These are phyloP conservation scores for Kondoa malvinella DNA, from an alignment of 768 basidiomycete genomes.

Conservation along the genomic window DNA sequence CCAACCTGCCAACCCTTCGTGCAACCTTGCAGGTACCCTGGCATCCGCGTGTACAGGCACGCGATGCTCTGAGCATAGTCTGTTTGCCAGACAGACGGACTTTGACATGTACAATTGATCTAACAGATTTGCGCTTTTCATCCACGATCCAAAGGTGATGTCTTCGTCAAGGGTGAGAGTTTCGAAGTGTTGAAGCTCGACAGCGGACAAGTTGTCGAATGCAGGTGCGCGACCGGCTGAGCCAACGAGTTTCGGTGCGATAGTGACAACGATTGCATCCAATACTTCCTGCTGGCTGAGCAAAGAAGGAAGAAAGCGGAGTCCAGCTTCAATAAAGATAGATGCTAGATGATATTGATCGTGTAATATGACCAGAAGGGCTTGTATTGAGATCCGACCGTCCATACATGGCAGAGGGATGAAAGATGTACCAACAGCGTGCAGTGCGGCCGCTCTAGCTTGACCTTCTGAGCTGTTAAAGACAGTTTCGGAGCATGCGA, in stretches of 20 bases:
- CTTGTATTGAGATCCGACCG: not conserved
- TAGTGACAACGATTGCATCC: not conserved
- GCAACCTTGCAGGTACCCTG: not conserved
- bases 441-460: not conserved
- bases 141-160: not conserved
- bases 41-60: not conserved
- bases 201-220: not conserved
- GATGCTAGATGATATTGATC: not conserved
- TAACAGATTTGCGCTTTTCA: not conserved
- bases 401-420: not conserved
- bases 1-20: not conserved
- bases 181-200: not conserved
- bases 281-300: not conserved
- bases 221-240: not conserved
- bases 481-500: not conserved
- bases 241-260: not conserved
- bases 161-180: not conserved
- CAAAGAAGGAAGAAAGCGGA: not conserved
- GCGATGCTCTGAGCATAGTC: not conserved
- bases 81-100: not conserved
- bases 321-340: not conserved
- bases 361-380: not conserved
- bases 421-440: not conserved
- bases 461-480: not conserved
- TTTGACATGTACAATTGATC: not conserved